Conservation (phyloP, 441 rosid genomes). For the Gossypium laxum region DNA sequence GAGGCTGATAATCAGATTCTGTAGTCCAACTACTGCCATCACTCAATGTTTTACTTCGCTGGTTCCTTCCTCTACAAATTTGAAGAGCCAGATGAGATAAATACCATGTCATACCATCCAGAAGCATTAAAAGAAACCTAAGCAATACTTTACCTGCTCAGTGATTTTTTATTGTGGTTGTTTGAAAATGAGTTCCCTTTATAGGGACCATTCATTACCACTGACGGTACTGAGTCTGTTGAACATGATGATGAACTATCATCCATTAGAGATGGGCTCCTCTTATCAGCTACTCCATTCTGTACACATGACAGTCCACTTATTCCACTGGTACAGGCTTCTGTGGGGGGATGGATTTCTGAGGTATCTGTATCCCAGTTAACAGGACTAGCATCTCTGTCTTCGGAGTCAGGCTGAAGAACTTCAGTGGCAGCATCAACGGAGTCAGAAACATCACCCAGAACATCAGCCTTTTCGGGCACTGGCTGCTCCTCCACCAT, state of each 20-base stretch:
- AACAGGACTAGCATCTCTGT: conserved; percentile 57
- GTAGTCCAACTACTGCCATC: conserved; percentile 35
- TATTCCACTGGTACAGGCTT: conserved; percentile 47
- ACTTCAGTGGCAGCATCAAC: conserved; percentile 53
- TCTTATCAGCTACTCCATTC: conserved; percentile 52
- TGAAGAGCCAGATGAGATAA: conserved; percentile 13
- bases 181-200: conserved; percentile 45
- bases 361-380: conserved; percentile 79
- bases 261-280: conserved; percentile 48
- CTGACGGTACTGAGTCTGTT: conserved; percentile 75
- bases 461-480: conserved; percentile 50
- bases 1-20: conserved; percentile 44
- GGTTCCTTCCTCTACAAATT: conserved; percentile 51
- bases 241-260: conserved; percentile 98
- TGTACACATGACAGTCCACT: conserved; percentile 46
- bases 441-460: conserved; percentile 64
- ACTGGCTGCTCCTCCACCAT: conserved; percentile 32
- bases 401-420: conserved; percentile 65
- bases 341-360: conserved; percentile 52
- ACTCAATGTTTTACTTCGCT: conserved; percentile 30
- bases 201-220: conserved; percentile 51
- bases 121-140: neutral
- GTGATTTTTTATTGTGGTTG: conserved; percentile 43
- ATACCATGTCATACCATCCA: neutral
- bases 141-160: conserved; percentile 44